A percentile compares a stretch with the other conserved stretches of the same genome.
Conservation (phyloP, 768 basidiomycete species). For the Pleurotus salmoneostramineus region DNA sequence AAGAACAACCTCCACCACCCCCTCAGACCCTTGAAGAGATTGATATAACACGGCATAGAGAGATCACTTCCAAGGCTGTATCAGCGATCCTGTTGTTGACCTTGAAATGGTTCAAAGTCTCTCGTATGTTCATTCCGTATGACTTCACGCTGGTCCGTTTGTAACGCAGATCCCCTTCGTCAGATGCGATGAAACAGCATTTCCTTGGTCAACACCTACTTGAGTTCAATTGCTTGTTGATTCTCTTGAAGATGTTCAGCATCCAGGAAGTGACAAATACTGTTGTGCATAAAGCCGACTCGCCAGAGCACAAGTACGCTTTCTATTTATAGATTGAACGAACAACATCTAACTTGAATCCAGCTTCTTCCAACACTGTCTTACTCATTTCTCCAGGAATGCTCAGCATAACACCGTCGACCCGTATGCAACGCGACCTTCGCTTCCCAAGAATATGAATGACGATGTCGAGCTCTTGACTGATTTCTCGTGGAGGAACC, state of each 20-base stretch:
- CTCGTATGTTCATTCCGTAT: constrained; percentile 58
- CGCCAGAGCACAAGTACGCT: constrained; percentile 74
- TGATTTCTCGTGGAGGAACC: constrained; percentile 97
- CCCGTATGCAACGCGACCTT: constrained; percentile 28
- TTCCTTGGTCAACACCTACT: constrained; percentile 93
- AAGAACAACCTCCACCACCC: constrained; percentile 57
- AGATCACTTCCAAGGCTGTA: constrained; percentile 96
- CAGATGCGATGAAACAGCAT: constrained; percentile 98
- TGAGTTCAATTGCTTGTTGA: constrained; percentile 89
- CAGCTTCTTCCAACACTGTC: constrained; percentile 97
- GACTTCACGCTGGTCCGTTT: neutral
- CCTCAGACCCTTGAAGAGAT: constrained; percentile 86
- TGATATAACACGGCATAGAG: constrained; percentile 91
- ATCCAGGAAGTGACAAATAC: constrained; percentile 83
- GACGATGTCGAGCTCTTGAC: constrained; percentile 91
- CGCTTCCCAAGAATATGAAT: constrained; percentile 71
- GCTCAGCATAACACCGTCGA: constrained; percentile 55
- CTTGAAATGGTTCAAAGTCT: constrained; percentile 98
- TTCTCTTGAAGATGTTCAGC: constrained; percentile 98
- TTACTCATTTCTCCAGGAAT: constrained; percentile 69
- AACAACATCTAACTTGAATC: neutral
- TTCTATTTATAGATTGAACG: too few relatives aligned
- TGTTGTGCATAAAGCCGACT: constrained; percentile 87
- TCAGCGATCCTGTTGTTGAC: constrained; percentile 89
- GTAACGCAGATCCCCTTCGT: neutral